Percentiles rank a stretch among this genome's conserved stretches.
Evolutionary conservation across 352 stramenopile genomes (phyloP).

Genomic region (Stephanocyclus meneghinianus): DNA sequence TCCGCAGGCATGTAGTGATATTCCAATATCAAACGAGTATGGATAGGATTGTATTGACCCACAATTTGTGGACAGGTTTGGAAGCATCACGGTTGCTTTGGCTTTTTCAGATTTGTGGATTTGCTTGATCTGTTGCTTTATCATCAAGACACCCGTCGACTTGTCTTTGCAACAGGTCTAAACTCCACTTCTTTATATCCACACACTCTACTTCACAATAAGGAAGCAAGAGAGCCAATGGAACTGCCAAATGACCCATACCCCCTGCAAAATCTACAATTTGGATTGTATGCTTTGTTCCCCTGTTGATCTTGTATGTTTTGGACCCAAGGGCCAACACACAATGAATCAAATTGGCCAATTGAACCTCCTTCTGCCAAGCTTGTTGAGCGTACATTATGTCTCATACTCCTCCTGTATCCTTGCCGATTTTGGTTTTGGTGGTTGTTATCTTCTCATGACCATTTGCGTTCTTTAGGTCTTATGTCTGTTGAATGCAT

Average conservation of each 20-base stretch:
- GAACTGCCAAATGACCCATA: constrained; percentile 64
- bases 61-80: constrained; percentile 62
- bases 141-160: constrained; percentile 50
- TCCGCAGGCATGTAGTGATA: constrained; percentile 69
- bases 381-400: constrained; percentile 44
- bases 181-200: constrained; percentile 60
- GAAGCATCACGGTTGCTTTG: constrained; percentile 13
- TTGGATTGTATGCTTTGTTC: constrained; percentile 15
- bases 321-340: constrained; percentile 54
- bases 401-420: constrained; percentile 34
- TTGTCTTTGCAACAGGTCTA: constrained; percentile 58
- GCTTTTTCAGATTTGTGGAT: constrained; percentile 6
- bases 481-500: constrained; percentile 19
- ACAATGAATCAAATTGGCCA: constrained; percentile 63
- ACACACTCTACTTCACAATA: constrained; percentile 61
- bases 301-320: not conserved
- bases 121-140: not conserved
- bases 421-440: constrained; percentile 22
- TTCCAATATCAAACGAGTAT: constrained; percentile 57
- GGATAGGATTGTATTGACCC: constrained; percentile 52
- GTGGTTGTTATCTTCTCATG: not conserved
- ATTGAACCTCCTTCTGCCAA: constrained; percentile 61
- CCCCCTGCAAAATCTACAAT: constrained; percentile 74
- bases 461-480: not conserved
- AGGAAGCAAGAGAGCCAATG: constrained; percentile 61